Percentiles rank a stretch among this genome's conserved stretches.
phyloP scores from a whole-genome alignment of 495 filamentous ascomycete species.

The Hyaloscypha variabilis region DNA sequence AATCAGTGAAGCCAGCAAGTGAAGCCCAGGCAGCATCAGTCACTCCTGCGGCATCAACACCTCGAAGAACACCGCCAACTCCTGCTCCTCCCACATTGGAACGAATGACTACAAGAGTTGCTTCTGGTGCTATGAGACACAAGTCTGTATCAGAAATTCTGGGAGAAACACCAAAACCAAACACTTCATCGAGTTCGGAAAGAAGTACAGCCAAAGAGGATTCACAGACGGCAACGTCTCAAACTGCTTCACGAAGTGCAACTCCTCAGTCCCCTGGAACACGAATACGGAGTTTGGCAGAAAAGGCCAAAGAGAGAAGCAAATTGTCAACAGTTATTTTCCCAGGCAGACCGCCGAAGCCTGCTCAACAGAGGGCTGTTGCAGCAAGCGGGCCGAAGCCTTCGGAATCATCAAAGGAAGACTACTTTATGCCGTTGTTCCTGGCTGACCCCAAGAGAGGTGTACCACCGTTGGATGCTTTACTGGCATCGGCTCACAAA shows the following conservation, averaged over 20 bases:
- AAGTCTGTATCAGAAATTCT: conserved; percentile 77
- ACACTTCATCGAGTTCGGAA: conserved; percentile 26
- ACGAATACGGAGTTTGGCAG: conserved; percentile 53
- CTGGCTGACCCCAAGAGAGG: conserved; percentile 58
- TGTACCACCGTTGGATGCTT: conserved; percentile 64
- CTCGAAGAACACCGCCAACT: conserved; percentile 26
- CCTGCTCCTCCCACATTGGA: conserved; percentile 42
- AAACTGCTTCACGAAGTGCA: conserved; percentile 35
- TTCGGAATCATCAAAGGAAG: conserved; percentile 42
- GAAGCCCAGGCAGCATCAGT: conserved; percentile 29
- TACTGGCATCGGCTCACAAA: conserved; percentile 77
- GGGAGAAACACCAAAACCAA: conserved; percentile 58
- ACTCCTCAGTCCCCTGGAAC: conserved; percentile 48
- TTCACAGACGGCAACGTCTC: conserved; percentile 36
- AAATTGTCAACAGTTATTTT: conserved; percentile 83
- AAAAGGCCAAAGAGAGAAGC: conserved; percentile 61
- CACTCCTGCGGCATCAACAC: conserved; percentile 24
- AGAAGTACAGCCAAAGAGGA: conserved; percentile 36
- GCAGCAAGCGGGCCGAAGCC: conserved; percentile 18
- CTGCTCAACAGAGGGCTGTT: conserved; percentile 35
- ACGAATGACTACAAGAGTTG: conserved; percentile 65
- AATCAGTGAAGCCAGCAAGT: conserved; percentile 4
- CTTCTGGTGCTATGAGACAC: conserved; percentile 67
- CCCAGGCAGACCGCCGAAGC: conserved; percentile 46
- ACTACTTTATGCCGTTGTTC: conserved; percentile 85